Evolutionary conservation across 2,329 filamentous ascomycete species (phyloP).

Genomic region (Xylaria sp.): DNA sequence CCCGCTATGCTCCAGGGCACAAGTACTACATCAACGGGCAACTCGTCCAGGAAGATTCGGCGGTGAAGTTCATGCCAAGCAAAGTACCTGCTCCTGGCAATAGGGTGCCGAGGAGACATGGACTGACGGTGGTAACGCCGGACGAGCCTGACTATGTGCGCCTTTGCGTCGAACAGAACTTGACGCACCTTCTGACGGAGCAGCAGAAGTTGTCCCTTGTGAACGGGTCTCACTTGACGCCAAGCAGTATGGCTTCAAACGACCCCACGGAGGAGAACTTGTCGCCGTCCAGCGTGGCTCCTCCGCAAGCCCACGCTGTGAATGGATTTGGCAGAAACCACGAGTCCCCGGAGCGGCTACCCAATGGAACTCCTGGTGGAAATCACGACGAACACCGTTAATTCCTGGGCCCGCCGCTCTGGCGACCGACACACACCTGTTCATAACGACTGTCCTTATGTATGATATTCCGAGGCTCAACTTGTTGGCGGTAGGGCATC

Average conservation of each 20-base stretch:
- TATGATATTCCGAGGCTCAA: constrained; percentile 24
- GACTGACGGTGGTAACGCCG: constrained; percentile 47
- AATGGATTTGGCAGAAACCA: constrained; percentile 25
- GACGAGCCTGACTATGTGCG: constrained; percentile 53
- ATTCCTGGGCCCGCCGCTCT: neutral
- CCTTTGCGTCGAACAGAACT: constrained; percentile 53
- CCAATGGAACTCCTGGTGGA: constrained; percentile 21
- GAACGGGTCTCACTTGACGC: constrained; percentile 46
- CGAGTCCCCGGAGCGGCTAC: constrained; percentile 22
- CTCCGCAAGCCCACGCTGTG: constrained; percentile 21
- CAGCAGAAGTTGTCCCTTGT: constrained; percentile 39
- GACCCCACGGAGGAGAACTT: constrained; percentile 25
- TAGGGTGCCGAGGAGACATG: constrained; percentile 48
- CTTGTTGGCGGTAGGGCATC: constrained; percentile 12
- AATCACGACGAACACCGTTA: constrained; percentile 15
- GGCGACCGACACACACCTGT: constrained; percentile 1
- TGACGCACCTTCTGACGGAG: constrained; percentile 48
- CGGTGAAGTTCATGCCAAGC: constrained; percentile 44
- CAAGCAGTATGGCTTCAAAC: constrained; percentile 36
- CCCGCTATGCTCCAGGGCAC: constrained; percentile 44
- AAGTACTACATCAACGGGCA: constrained; percentile 56
- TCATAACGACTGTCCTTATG: constrained; percentile 12
- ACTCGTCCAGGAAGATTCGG: constrained; percentile 47
- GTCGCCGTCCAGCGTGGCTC: constrained; percentile 25
- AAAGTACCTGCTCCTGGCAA: constrained; percentile 50